A percentile compares a stretch with the other conserved stretches of the same genome.
Evolutionary conservation across 768 basidiomycete genomes (phyloP).

Genomic region (Mycena belliarum): DNA sequence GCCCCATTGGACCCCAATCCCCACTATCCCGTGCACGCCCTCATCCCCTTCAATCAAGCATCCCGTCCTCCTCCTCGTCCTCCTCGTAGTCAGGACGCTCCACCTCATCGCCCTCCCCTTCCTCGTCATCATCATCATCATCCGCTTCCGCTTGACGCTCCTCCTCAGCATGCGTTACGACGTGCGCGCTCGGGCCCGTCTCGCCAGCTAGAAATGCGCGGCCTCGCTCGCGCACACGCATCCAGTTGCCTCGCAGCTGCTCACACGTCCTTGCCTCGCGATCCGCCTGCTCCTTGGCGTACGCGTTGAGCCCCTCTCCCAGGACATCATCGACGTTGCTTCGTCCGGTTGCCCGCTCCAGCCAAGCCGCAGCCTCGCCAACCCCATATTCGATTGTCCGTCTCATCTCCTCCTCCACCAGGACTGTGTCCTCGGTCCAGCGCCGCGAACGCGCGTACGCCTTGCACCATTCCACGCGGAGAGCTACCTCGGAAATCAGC

Average conservation of each 20-base stretch:
- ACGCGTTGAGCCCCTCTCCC: neutral
- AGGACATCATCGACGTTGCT: neutral
- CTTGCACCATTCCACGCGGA: conserved; percentile 9
- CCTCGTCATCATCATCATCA: too few relatives aligned
- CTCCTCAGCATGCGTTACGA: too few relatives aligned
- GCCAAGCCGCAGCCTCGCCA: neutral
- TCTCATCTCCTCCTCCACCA: conserved; percentile 11
- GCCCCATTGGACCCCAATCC: too few relatives aligned
- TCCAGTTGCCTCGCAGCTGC: neutral
- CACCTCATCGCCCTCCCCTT: too few relatives aligned
- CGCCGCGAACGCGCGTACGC: neutral
- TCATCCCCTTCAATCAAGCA: too few relatives aligned
- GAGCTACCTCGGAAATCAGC: neutral
- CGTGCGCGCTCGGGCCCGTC: neutral
- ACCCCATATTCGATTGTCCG: conserved; percentile 1
- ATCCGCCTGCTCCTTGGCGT: neutral
- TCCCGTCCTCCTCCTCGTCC: too few relatives aligned
- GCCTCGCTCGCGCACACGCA: neutral
- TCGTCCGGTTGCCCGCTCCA: neutral
- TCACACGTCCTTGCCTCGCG: neutral
- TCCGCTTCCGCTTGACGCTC: too few relatives aligned
- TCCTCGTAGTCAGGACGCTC: too few relatives aligned
- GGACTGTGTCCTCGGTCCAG: conserved; percentile 9
- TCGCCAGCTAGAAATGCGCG: neutral
- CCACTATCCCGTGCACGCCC: too few relatives aligned